Evolutionary conservation across 139 green algal species (phyloP).

Genomic region (Picochlorum sp.): DNA sequence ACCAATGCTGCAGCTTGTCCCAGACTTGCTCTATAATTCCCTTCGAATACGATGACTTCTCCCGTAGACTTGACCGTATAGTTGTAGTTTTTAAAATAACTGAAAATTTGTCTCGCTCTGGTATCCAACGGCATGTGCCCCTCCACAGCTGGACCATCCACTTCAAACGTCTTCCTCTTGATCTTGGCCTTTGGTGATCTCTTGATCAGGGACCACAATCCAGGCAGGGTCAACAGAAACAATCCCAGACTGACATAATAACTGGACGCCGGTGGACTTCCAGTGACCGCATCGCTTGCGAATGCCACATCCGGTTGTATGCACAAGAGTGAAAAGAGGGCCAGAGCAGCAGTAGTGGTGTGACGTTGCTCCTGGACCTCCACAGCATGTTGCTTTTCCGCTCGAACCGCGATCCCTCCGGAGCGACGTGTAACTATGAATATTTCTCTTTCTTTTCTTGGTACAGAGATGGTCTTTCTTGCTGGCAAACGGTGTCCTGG

Average conservation of each 20-base stretch:
- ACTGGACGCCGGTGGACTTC: constrained; percentile 27
- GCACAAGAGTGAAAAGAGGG: not conserved
- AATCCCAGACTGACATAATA: constrained; percentile 80
- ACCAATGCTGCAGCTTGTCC: constrained; percentile 73
- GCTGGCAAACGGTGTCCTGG: too few species aligned
- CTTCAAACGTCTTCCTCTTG: constrained; percentile 68
- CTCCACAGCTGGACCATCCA: constrained; percentile 49
- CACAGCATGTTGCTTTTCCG: too few species aligned
- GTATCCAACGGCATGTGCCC: constrained; percentile 51
- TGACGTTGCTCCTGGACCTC: too few species aligned
- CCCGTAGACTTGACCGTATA: constrained; percentile 71
- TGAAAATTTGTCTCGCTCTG: constrained; percentile 56
- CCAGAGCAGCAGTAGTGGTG: too few species aligned
- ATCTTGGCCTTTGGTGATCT: constrained; percentile 68
- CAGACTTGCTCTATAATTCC: constrained; percentile 61
- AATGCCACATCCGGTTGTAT: constrained; percentile 3
- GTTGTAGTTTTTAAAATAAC: constrained; percentile 75
- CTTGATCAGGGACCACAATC: constrained; percentile 87
- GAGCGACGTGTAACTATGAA: too few species aligned
- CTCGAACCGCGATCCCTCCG: too few species aligned
- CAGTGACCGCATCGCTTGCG: not conserved
- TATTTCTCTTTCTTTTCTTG: too few species aligned
- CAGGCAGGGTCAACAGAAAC: constrained; percentile 69
- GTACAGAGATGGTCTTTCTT: too few species aligned
- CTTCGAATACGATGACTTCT: constrained; percentile 82